Percentiles rank a stretch among this genome's conserved stretches.
Conservation (phyloP, 306 rosid species). For the Lagenaria siceraria region DNA sequence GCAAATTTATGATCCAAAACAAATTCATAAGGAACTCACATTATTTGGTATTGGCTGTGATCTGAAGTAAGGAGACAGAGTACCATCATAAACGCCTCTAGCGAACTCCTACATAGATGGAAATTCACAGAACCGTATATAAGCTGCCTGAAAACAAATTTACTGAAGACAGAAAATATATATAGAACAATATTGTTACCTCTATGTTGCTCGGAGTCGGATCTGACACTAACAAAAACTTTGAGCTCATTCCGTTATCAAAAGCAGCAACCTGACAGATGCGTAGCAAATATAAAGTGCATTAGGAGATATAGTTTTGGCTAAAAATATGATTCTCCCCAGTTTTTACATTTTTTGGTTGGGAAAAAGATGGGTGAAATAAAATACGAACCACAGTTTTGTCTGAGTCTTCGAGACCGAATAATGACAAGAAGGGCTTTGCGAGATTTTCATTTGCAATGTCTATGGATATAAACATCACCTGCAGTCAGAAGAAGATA, state of each 20-base stretch:
- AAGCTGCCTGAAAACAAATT: conserved; percentile 7
- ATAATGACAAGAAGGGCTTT: conserved; percentile 72
- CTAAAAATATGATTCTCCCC: neutral
- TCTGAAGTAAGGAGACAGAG: conserved; percentile 57
- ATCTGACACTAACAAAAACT: conserved; percentile 64
- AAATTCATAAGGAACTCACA: conserved; percentile 33
- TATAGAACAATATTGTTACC: conserved; percentile 25
- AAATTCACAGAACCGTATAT: conserved; percentile 13
- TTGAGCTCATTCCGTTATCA: conserved; percentile 53
- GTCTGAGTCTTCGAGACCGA: conserved; percentile 79
- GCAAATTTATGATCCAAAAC: neutral
- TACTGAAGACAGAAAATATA: neutral
- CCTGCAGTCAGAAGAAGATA: conserved; percentile 35
- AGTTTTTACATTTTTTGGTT: neutral
- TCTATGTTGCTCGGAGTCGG: conserved; percentile 56
- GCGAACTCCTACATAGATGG: conserved; percentile 56
- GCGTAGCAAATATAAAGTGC: neutral
- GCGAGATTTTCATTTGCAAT: conserved; percentile 77
- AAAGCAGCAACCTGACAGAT: conserved; percentile 64
- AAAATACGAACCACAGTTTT: conserved; percentile 53
- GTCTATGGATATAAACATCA: conserved; percentile 57
- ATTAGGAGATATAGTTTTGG: neutral
- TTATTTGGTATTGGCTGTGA: conserved; percentile 81
- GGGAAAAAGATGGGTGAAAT: conserved; percentile 4
- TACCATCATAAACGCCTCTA: conserved; percentile 48